Evolutionary conservation across 202 grass and related monocot genomes (phyloP), one percentile per base, ranked within the genome.

Genomic region (Elaeis oleifera): DNA sequence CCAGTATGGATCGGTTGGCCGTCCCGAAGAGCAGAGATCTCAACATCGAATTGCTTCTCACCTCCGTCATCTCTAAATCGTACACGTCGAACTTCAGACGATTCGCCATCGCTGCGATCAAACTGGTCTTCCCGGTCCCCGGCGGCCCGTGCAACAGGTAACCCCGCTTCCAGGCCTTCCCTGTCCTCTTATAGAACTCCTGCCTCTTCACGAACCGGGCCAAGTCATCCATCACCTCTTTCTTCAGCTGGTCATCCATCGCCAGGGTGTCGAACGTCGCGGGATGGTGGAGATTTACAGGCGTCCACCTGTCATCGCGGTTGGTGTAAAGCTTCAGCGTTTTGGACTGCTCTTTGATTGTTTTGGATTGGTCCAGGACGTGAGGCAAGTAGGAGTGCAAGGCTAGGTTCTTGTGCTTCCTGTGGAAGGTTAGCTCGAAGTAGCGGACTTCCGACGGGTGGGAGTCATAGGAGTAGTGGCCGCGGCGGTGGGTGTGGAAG

Each of bases 91-190:
- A 96, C 73, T 79, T 88, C 18, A 96, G 81, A 59, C 71, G 71
- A 72, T 96, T 96, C 16, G 91, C 91, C 61, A 96, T 91, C 50
- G 91, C 87, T 0, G 87, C 91, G 3, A 96, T 79, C 19, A 96
- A 72, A 78, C 78, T 90, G 16, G 90, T 85, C 63, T 96, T 96
- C 65, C 90, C 90, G 0, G 90, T 96, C 7, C 90, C 90, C 0
- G 87, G 87, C 3, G 86, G 90, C 1, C 87, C 90, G 5, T 85
- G 68, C 1, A 96, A 69, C 24, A 95, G 68, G 53, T 95, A 90
- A 8, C 86, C 90, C 15, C 90, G 70, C 25, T 67, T 67, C 64
- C 50, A 67, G 1, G 64, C 50, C 64, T 53, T 54, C 23, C 50
- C 64, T 15, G 3, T 67, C 6, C 23, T 54, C 25, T 13, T 26